Conservation (phyloP, 2,329 filamentous ascomycete genomes). For the Xylariales sp. region DNA sequence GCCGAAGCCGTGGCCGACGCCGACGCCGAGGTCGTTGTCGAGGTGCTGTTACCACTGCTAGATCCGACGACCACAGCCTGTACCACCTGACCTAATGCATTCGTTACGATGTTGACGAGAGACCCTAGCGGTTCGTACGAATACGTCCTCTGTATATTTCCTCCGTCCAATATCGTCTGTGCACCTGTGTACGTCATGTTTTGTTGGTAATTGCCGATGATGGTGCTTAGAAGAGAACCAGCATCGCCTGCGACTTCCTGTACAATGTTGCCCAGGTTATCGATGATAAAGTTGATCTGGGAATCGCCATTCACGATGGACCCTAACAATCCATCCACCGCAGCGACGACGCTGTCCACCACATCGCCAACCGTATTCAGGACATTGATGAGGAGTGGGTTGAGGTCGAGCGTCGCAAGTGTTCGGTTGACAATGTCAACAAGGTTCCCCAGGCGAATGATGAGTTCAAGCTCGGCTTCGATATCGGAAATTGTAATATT, state of each 20-base stretch:
- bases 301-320: slow-evolving; percentile 52
- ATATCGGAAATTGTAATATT: slow-evolving; percentile 60
- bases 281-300: slow-evolving; percentile 51
- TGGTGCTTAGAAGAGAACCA: slow-evolving; percentile 39
- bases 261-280: slow-evolving; percentile 60
- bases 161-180: slow-evolving; percentile 26
- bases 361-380: slow-evolving; percentile 49
- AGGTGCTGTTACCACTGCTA: slow-evolving; percentile 12
- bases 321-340: slow-evolving; percentile 54
- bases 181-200: slow-evolving; percentile 13
- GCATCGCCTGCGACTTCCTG: slow-evolving; percentile 49
- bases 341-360: slow-evolving; percentile 49
- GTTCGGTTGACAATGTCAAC: slow-evolving; percentile 59
- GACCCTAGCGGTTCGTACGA: slow-evolving; percentile 40
- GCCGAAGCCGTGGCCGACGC: too few relatives aligned
- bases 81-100: slow-evolving; percentile 44
- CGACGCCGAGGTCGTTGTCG: slow-evolving; percentile 10
- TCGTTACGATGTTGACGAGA: slow-evolving; percentile 47
- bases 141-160: slow-evolving; percentile 41
- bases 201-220: slow-evolving; percentile 52
- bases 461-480: slow-evolving; percentile 52
- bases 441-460: slow-evolving; percentile 55
- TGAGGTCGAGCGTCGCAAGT: slow-evolving; percentile 54
- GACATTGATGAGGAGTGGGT: slow-evolving; percentile 54
- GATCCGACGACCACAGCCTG: slow-evolving; percentile 32